These are phyloP conservation scores for Brassica juncea DNA, from an alignment of 345 rosid species.

Conservation along the genomic window DNA sequence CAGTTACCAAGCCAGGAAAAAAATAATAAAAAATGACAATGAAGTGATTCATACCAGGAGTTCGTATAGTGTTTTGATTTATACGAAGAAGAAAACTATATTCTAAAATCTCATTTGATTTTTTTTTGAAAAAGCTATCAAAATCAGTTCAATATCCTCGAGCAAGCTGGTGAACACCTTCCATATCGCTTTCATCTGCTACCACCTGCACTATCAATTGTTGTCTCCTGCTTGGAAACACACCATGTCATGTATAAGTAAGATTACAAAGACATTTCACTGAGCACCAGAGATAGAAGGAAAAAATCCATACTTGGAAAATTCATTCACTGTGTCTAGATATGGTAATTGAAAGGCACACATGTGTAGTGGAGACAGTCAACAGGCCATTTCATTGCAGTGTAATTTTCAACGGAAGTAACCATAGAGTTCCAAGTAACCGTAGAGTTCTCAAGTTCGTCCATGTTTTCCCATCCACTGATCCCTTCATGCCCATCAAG, in stretches of 20 bases:
- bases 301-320: slow-evolving; percentile 62
- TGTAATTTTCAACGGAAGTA: slow-evolving; percentile 49
- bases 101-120: background rate
- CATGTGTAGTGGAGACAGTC: slow-evolving; percentile 1
- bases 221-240: slow-evolving; percentile 63
- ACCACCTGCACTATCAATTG: slow-evolving; percentile 81
- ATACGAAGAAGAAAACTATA: background rate
- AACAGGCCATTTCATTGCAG: slow-evolving; percentile 10
- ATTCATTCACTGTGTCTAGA: slow-evolving; percentile 76
- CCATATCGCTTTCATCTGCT: slow-evolving; percentile 93
- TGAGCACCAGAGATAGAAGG: slow-evolving; percentile 1
- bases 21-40: too few relatives aligned
- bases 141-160: slow-evolving; percentile 55
- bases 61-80: background rate
- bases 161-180: slow-evolving; percentile 65
- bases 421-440: slow-evolving; percentile 94
- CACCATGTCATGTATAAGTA: slow-evolving; percentile 8
- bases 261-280: background rate
- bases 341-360: background rate
- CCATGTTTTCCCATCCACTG: slow-evolving; percentile 75
- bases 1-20: background rate
- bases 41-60: background rate
- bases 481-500: slow-evolving; percentile 54
- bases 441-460: slow-evolving; percentile 66
- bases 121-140: too few relatives aligned